Evolutionary conservation across 805 yeast species (phyloP), one percentile per base, ranked within the genome.

Genomic region (Saccharomycopsis oosterbeekiorum): DNA sequence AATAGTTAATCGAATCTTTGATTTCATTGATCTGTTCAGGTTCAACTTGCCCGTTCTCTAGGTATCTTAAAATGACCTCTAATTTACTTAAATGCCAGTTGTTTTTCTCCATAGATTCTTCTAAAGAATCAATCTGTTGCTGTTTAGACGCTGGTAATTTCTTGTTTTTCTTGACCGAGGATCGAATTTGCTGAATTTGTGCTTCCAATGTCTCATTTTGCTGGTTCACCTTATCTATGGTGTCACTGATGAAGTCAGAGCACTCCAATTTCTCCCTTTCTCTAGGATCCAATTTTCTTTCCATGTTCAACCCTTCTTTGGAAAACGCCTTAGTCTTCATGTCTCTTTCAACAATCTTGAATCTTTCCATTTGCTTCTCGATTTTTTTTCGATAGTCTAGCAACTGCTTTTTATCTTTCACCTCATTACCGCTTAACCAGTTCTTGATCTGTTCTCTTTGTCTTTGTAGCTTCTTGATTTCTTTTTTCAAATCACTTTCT

Each of bases 271-370:
- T 68, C 85, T 83, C 67, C 84, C 87, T 60, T 91, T 76, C 73
- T 88, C 96, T 63, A 89, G 97, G 66, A 89, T 77, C 74, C 59
- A 85, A 77, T 62, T 81, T 76, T 61, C 79, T 79, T 64, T 86
- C 84, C 72, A 84, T 84, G 59, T 88, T 90, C 65, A 93, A 78
- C 0, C 97, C 97, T 73, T 94, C 98, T 70, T 89, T 90, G 39
- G 94, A 85, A 71, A 89, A 93, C 58, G 96, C 97, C 73, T 93
- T 93, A 42, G 96, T 91, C 75, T 93, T 93, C 84, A 90, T 87
- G 65, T 87, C 84, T 74, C 92, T 88, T 73, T 93, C 99, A 67
- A 93, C 90, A 59, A 90, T 90, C 72, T 94, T 94, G 76, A 94
- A 94, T 68, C 93, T 81, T 73, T 93, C 99, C 99, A 93, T 93